These are phyloP conservation scores for Bifiguratus adelaidae DNA, from an alignment of 192 early-diverging fungal species.

Conservation along the genomic window DNA sequence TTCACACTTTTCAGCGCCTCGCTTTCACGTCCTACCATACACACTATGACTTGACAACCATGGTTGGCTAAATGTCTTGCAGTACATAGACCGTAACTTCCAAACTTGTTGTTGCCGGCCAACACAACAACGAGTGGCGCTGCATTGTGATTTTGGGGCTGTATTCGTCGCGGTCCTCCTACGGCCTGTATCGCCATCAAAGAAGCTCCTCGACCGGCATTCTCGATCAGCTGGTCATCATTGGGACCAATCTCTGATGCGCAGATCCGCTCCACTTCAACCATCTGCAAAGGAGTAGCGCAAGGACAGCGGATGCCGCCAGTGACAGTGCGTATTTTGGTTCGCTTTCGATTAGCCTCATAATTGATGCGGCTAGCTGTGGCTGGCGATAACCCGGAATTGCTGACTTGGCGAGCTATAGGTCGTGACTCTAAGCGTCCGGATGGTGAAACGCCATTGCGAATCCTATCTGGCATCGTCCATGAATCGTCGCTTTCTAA, in stretches of 20 bases:
- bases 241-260: conserved; percentile 51
- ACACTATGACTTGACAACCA: conserved; percentile 52
- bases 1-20: conserved; percentile 20
- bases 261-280: conserved; percentile 47
- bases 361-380: too few species aligned
- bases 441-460: too few species aligned
- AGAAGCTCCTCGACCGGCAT: conserved; percentile 61
- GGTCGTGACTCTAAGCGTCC: too few species aligned
- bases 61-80: conserved; percentile 74
- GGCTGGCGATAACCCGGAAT: too few species aligned
- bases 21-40: conserved; percentile 25
- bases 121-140: conserved; percentile 61
- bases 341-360: conserved; percentile 3
- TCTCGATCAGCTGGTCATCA: conserved; percentile 67
- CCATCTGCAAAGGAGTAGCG: conserved; percentile 52
- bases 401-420: too few species aligned
- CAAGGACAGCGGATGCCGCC: conserved; percentile 43
- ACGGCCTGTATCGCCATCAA: conserved; percentile 64
- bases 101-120: conserved; percentile 60
- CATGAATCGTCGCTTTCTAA: too few species aligned
- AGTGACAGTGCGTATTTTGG: background rate
- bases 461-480: too few species aligned
- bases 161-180: conserved; percentile 66
- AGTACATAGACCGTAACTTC: conserved; percentile 57
- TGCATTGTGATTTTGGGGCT: conserved; percentile 64